Percentiles rank a stretch among this genome's conserved stretches.
phyloP scores from a whole-genome alignment of 768 basidiomycete genomes.

The Lactifluus echinatus region DNA sequence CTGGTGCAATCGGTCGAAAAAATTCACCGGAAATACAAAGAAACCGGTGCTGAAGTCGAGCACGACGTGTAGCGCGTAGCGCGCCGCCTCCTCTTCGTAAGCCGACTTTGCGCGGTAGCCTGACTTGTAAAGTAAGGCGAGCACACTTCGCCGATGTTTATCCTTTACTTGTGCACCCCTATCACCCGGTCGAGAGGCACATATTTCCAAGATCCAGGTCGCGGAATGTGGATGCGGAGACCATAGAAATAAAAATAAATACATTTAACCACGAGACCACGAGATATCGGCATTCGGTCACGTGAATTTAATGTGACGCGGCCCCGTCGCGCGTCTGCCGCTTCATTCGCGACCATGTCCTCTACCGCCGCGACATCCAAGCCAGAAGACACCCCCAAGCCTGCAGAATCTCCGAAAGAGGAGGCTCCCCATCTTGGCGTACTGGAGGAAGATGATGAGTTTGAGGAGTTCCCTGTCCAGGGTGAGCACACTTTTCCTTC shows the following conservation, averaged over 20 bases:
- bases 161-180: neutral
- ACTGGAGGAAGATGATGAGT: slow-evolving; percentile 97
- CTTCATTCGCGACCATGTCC: slow-evolving; percentile 21
- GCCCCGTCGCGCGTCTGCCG: neutral
- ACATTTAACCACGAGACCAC: too few relatives aligned
- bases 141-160: too few relatives aligned
- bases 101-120: too few relatives aligned
- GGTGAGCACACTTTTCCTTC: slow-evolving; percentile 42
- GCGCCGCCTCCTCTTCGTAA: too few relatives aligned
- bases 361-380: slow-evolving; percentile 26
- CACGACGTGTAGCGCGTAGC: too few relatives aligned
- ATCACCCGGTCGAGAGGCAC: slow-evolving; percentile 75
- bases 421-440: slow-evolving; percentile 60
- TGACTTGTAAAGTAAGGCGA: too few relatives aligned
- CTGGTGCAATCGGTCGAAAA: too few relatives aligned
- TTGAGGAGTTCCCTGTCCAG: slow-evolving; percentile 85
- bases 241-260: too few relatives aligned
- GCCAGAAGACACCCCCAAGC: slow-evolving; percentile 21
- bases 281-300: neutral
- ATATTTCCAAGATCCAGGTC: slow-evolving; percentile 36
- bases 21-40: too few relatives aligned
- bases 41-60: too few relatives aligned
- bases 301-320: neutral
- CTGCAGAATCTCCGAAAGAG: slow-evolving; percentile 22
- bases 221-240: too few relatives aligned